Percentiles rank a stretch among this genome's conserved stretches.
Conservation (phyloP, 2,329 filamentous ascomycete genomes). For the Cercospora canescens region DNA sequence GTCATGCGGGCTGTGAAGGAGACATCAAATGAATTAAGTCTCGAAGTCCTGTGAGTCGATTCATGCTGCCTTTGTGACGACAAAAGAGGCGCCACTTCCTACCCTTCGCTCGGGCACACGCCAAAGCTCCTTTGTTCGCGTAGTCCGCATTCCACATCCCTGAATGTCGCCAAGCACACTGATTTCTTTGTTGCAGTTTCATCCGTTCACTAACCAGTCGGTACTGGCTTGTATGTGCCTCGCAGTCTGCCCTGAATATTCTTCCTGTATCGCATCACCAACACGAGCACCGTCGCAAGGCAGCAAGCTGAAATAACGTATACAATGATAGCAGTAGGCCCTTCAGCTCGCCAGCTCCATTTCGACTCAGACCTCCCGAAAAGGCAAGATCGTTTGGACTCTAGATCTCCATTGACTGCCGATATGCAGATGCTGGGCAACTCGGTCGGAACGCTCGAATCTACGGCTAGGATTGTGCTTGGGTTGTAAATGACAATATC, state of each 20-base stretch:
- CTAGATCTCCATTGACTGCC: slow-evolving; percentile 4
- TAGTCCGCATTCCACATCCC: background rate
- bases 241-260: background rate
- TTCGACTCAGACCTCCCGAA: background rate
- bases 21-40: background rate
- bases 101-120: background rate
- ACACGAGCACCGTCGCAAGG: background rate
- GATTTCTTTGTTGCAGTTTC: background rate
- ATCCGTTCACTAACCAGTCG: background rate
- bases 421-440: slow-evolving; percentile 6
- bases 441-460: background rate
- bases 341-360: background rate
- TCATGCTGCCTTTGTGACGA: background rate
- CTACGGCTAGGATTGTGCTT: background rate
- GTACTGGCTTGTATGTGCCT: background rate
- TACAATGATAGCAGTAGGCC: background rate
- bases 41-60: background rate
- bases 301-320: background rate
- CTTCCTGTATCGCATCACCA: background rate
- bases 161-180: background rate
- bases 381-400: slow-evolving; percentile 2
- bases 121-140: background rate
- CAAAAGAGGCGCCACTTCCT: background rate
- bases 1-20: background rate
- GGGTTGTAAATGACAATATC: background rate